Evolutionary conservation across 495 filamentous ascomycete species (phyloP), one percentile per base, ranked within the genome.

Genomic region (Durotheca rogersii): DNA sequence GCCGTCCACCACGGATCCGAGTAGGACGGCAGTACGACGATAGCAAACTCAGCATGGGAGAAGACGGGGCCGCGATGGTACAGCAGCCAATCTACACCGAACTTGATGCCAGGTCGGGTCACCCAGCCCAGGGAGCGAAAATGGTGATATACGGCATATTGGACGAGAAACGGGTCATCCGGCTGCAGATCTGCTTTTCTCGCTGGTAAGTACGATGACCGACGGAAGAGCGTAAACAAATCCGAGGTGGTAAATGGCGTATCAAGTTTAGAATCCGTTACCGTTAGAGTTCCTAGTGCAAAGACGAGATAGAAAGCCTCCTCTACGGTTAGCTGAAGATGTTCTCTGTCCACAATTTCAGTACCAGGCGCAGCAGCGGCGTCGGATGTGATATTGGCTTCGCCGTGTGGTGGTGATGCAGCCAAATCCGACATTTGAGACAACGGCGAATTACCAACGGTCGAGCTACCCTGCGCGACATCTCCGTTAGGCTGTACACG

Each of bases 71-170:
- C 93, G n/a, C 90, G 85, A 48, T 90, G 83, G 71, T 99, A 99
- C 17, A 99, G 78, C 16, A 99, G 75, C 70, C 86, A 95, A 67
- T 99, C 94, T 18, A 88, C 86, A 44, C 85, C 88, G 62, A 99
- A 99, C 67, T 99, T 99, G 58, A 95, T 82, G 31, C 94, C 93
- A 17, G 87, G 81, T 12, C 94, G 86, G 0, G 92, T 83, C n/a
- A 96, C 88, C 93, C 93, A 99, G 36, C 93, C 93, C 0, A 97
- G 78, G 5, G 90, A 94, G 17, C 93, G 88, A 71, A 93, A 99
- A 67, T 99, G 93, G 61, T 99, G 93, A 61, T 96, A 99, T 10
- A 86, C 87, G 21, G 82, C 81, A 63, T 97, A 99, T 25, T 86
- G 83, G 16, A 93, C 62, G 34, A 96, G 72, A 69, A 99, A 97